Percentiles rank a stretch among this genome's conserved stretches.
phyloP scores from a whole-genome alignment of 331 rosid species.

The Saraca asoca region DNA sequence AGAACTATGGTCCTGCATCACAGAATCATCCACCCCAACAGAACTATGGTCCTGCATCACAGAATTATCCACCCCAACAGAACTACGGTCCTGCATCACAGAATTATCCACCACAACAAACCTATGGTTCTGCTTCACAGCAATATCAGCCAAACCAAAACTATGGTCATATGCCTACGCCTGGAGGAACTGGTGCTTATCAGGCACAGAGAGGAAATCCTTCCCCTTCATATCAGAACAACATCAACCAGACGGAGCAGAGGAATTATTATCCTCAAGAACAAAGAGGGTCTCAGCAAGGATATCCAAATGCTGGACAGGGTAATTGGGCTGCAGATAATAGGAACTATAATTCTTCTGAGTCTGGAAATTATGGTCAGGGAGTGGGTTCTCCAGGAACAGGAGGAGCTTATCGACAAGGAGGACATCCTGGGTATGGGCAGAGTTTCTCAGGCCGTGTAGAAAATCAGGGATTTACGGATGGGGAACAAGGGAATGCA shows the following conservation, averaged over 20 bases:
- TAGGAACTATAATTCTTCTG: conserved; percentile 34
- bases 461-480: conserved; percentile 36
- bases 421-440: conserved; percentile 33
- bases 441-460: conserved; percentile 34
- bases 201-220: conserved; percentile 33
- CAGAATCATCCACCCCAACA: conserved; percentile 36
- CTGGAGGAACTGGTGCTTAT: neutral
- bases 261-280: conserved; percentile 43
- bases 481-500: conserved; percentile 29
- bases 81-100: conserved; percentile 31
- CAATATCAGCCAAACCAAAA: conserved; percentile 33
- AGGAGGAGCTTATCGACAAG: conserved; percentile 40
- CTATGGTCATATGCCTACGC: neutral
- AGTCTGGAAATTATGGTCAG: conserved; percentile 38
- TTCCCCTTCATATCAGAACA: conserved; percentile 43
- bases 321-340: conserved; percentile 44
- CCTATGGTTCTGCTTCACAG: conserved; percentile 32
- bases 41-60: conserved; percentile 34
- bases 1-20: conserved; percentile 37
- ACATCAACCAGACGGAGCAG: conserved; percentile 51
- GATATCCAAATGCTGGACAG: conserved; percentile 54
- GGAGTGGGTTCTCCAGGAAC: conserved; percentile 39
- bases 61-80: conserved; percentile 21
- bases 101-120: conserved; percentile 29
- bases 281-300: conserved; percentile 50